Evolutionary conservation across 768 basidiomycete genomes (phyloP), one percentile per base, ranked within the genome.

Genomic region (Trametes punicea): DNA sequence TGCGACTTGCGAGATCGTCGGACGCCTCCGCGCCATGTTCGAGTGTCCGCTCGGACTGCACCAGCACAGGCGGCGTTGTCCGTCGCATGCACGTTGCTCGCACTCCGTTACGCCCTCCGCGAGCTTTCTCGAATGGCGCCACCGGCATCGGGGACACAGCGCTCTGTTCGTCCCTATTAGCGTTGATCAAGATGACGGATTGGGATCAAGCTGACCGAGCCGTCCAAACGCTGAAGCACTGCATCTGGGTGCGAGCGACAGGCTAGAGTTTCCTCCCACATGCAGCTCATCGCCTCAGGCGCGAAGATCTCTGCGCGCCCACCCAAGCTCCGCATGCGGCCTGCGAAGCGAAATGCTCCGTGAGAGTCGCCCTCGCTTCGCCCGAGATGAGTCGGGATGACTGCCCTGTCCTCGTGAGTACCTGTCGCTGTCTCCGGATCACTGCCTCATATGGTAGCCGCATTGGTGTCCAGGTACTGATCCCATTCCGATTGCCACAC

Each of bases 131-230:
- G n/a, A n/a, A n/a, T n/a, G n/a, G n/a, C n/a, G n/a, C n/a, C n/a
- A n/a, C n/a, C n/a, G n/a, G n/a, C n/a, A n/a, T n/a, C n/a, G n/a
- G n/a, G n/a, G 27, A 26, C 44, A 46, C 44, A 21, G 44, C 34
- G 46, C 45, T 16, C 13, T 8, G n/a, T 15, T 27, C 26, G 15
- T 13, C 25, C 52, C 52, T n/a, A n/a, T n/a, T n/a, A 34, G 44
- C 44, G 44, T 20, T 30, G 51, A 54, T 51, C 51, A 39, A 54
- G 44, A 38, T 46, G n/a, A n/a, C n/a, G n/a, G n/a, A n/a, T n/a
- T n/a, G n/a, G n/a, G n/a, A n/a, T n/a, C n/a, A n/a, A n/a, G n/a
- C n/a, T n/a, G n/a, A n/a, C n/a, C n/a, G n/a, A n/a, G n/a, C n/a
- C n/a, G n/a, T n/a, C n/a, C n/a, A n/a, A n/a, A n/a, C n/a, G n/a